phyloP scores from a whole-genome alignment of 768 basidiomycete species.

The Agaricus subrufescens region DNA sequence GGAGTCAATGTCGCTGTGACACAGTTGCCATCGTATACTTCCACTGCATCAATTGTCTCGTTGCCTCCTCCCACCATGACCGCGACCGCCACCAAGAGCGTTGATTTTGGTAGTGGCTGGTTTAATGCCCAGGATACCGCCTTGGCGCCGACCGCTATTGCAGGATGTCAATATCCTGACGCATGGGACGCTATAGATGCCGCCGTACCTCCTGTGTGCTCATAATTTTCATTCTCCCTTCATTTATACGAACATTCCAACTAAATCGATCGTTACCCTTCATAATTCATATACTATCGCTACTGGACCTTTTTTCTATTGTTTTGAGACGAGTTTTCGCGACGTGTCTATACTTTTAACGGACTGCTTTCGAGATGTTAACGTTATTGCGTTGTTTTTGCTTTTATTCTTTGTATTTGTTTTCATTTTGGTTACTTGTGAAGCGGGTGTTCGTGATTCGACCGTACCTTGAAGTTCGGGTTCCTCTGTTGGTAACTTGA shows the following conservation, averaged over 20 bases:
- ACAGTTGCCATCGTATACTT: conserved; percentile 60
- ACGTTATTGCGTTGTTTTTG: no score
- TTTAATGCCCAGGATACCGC: conserved; percentile 44
- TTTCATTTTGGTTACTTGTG: no score
- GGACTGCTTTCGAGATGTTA: no score
- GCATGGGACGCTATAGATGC: conserved; percentile 32
- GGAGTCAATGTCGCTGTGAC: conserved; percentile 30
- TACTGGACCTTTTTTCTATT: no score
- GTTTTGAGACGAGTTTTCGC: no score
- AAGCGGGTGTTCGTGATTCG: no score
- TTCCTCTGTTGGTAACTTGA: no score
- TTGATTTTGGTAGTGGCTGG: conserved; percentile 52
- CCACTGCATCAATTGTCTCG: conserved; percentile 57
- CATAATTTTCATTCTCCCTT: not conserved
- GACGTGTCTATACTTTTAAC: no score
- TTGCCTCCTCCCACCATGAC: conserved; percentile 43
- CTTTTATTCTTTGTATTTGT: no score
- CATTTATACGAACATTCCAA: not conserved
- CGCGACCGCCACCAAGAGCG: conserved; percentile 29
- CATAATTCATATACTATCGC: not conserved
- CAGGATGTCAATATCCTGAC: conserved; percentile 56
- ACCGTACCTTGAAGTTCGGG: no score
- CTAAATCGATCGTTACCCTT: not conserved
- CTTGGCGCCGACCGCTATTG: conserved; percentile 40
- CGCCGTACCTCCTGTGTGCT: conserved; percentile 27